Percentiles rank a stretch among this genome's conserved stretches.
Evolutionary conservation across 2,329 filamentous ascomycete genomes (phyloP).

Genomic region (Verticillium dahliae): DNA sequence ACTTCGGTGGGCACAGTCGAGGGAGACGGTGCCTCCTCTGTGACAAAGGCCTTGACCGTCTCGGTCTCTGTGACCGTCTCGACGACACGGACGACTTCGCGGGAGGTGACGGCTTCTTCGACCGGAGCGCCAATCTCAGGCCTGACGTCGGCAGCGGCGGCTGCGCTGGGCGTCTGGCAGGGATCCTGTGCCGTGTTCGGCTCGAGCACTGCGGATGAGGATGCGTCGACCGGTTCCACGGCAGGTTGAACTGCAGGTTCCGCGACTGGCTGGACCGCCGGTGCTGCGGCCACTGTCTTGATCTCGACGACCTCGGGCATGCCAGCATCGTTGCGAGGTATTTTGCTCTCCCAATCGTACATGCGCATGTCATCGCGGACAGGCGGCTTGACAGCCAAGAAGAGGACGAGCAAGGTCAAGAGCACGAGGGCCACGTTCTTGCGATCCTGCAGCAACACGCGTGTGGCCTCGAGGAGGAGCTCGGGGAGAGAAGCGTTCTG

Average conservation of each 20-base stretch:
- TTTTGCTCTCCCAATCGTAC: constrained; percentile 12
- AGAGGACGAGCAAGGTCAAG: constrained; percentile 45
- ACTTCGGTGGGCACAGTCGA: background rate
- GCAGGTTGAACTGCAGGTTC: background rate
- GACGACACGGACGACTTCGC: constrained; percentile 23
- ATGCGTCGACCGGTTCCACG: background rate
- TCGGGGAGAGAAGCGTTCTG: constrained; percentile 45
- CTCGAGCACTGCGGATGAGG: background rate
- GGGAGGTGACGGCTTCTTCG: constrained; percentile 18
- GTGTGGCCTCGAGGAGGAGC: constrained; percentile 45
- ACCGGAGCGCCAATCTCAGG: constrained; percentile 1
- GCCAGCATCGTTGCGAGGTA: background rate
- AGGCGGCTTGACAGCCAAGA: constrained; percentile 32
- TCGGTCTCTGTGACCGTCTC: constrained; percentile 24
- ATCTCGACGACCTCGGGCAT: constrained; percentile 5
- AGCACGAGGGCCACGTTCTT: constrained; percentile 54
- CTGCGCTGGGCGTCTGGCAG: background rate
- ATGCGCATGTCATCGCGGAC: constrained; percentile 15
- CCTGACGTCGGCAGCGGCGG: background rate
- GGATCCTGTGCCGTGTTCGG: background rate
- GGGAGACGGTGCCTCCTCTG: constrained; percentile 15
- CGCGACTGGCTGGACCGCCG: background rate
- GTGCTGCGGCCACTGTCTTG: background rate
- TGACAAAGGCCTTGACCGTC: constrained; percentile 11
- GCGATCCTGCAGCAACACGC: constrained; percentile 48